These are phyloP conservation scores for Blastobotrys muscicola DNA, from an alignment of 805 yeast species.

Conservation along the genomic window DNA sequence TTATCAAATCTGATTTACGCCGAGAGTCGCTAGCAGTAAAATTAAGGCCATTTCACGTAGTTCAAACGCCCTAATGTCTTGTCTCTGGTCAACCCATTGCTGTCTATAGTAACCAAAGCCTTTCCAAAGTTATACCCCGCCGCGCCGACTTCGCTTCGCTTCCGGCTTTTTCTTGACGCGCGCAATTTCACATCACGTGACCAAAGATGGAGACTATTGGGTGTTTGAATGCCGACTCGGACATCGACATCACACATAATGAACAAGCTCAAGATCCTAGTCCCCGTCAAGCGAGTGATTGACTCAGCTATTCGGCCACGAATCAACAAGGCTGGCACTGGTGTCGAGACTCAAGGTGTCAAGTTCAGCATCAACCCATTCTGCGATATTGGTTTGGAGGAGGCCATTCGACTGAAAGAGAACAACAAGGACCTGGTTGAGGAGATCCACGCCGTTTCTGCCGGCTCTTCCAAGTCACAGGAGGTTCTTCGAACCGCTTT, in stretches of 20 bases:
- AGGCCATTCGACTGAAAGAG: conserved; percentile 72
- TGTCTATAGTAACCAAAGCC: no score
- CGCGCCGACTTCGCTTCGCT: no score
- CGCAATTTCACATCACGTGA: background rate
- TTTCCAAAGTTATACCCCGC: no score
- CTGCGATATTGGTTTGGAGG: conserved; percentile 96
- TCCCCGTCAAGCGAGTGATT: conserved; percentile 91
- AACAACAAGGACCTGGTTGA: conserved; percentile 58
- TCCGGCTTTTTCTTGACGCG: no score
- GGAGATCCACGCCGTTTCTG: conserved; percentile 79
- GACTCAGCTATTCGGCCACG: conserved; percentile 92
- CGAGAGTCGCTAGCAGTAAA: no score
- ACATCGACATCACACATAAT: conserved; percentile 4
- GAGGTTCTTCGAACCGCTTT: conserved; percentile 82
- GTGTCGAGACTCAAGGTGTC: conserved; percentile 80
- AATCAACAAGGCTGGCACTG: conserved; percentile 75
- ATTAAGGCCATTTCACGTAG: no score
- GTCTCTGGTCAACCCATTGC: no score
- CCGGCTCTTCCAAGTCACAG: conserved; percentile 80
- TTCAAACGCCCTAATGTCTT: no score
- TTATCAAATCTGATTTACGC: no score
- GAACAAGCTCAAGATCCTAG: conserved; percentile 47
- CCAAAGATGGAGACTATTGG: background rate
- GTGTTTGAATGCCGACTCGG: background rate
- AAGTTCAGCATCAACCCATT: conserved; percentile 93